phyloP scores from a whole-genome alignment of 192 early-diverging fungal species.

The Coemansia sp. region DNA sequence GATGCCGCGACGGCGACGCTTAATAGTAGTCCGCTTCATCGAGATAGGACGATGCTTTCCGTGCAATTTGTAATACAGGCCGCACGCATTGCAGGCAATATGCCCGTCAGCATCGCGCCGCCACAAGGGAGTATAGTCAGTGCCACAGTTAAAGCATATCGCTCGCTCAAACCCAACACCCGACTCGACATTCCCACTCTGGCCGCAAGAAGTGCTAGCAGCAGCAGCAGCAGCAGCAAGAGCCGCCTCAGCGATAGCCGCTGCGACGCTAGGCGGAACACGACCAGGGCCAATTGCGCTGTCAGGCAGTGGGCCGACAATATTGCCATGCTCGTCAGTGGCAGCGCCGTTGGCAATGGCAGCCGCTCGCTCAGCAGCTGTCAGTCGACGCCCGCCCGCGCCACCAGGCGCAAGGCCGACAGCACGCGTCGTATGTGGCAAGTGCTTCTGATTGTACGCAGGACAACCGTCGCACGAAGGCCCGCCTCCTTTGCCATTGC shows the following conservation, averaged over 20 bases:
- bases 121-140: constrained; percentile 79
- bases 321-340: constrained; percentile 55
- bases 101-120: constrained; percentile 74
- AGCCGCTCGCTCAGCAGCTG: constrained; percentile 53
- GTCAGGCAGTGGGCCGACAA: constrained; percentile 49
- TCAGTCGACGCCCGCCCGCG: constrained; percentile 30
- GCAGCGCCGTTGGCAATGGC: constrained; percentile 56
- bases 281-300: constrained; percentile 38
- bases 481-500: constrained; percentile 74
- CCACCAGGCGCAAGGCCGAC: not conserved
- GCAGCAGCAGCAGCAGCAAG: not conserved
- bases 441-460: constrained; percentile 68
- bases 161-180: constrained; percentile 17
- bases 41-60: constrained; percentile 77
- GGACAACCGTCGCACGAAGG: constrained; percentile 76
- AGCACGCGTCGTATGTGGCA: constrained; percentile 41
- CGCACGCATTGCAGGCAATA: constrained; percentile 90
- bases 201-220: not conserved
- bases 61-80: constrained; percentile 89
- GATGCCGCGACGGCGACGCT: constrained; percentile 67
- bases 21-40: constrained; percentile 75
- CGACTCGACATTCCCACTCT: not conserved
- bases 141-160: constrained; percentile 75
- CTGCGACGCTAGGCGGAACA: constrained; percentile 42
- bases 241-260: constrained; percentile 22